Base-by-base conservation (phyloP, 768 basidiomycete species). In the Calocera viscosa region DNA sequence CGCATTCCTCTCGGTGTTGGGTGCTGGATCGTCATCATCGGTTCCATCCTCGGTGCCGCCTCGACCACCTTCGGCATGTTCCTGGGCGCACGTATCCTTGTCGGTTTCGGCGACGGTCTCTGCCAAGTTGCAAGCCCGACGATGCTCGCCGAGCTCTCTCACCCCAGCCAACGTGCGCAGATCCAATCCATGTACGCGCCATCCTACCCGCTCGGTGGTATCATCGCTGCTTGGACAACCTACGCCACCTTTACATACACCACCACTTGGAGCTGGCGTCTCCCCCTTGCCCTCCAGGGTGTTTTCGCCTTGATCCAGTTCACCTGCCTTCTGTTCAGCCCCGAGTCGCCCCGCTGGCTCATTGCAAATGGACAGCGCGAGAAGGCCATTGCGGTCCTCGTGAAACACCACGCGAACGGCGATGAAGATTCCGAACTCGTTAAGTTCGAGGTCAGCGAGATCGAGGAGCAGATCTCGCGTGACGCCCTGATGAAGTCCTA, bases 131-230 rank as follows among this genome's bases (percentile, higher is more conserved):
- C 87, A 2, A 64, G 64, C 14, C 65, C 69, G 17, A 53, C 65
- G 10, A 76, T 88, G 26, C 79, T 88, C 53, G 83, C 84, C 33
- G 87, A 87, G 73, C 76, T 88, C 12, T 80, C 86, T 2, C 87
- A 89, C 75, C 87, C 87, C 28, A 87, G 86, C 5, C 86, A 88
- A 26, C 64, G 69, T 43, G 69, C 34, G 19, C 69, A 60, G 33
- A 41, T 70, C 2, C 22, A 63, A 24, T 10, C 22, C 60, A 67
- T 53, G 39, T 89, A 86, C 75, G 90, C 90, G 75, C 80, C 86
- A 0, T 82, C 80, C 49, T 90, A 88, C 88, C 90, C 89, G 74
- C 71, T 86, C 35, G 89, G 89, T 10, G 85, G 85, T 68, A 85
- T 88, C 67, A 74, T 85, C 39, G 83, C 72, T 12, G 73, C 71